Percentiles rank a stretch among this genome's conserved stretches.
Evolutionary conservation across 2,329 filamentous ascomycete species (phyloP).

Genomic region (Apiospora phragmitis): DNA sequence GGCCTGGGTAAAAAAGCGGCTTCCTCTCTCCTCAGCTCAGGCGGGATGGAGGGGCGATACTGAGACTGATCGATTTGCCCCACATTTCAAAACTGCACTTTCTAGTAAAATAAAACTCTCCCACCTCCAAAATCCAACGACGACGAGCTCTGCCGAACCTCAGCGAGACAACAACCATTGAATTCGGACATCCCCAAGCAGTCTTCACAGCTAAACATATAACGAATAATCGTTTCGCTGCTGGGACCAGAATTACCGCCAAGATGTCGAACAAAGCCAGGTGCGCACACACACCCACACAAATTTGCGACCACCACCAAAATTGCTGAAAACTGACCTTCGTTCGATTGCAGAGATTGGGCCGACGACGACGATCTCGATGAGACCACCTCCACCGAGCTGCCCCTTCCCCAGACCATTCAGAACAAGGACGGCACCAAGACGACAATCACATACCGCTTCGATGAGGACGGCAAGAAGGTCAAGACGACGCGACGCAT

Average conservation of each 20-base stretch:
- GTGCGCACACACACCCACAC: conserved; percentile 11
- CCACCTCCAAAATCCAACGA: background rate
- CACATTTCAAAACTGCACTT: conserved; percentile 9
- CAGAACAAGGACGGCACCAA: conserved; percentile 98
- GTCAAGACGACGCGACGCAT: conserved; percentile 97
- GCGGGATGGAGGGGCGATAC: conserved; percentile 6
- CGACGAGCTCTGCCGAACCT: background rate
- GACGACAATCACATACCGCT: conserved; percentile 85
- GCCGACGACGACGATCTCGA: conserved; percentile 94
- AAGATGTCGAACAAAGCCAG: conserved; percentile 18
- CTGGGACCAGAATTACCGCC: background rate
- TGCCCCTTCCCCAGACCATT: conserved; percentile 85
- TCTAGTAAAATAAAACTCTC: conserved; percentile 3
- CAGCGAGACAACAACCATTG: background rate
- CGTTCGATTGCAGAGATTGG: conserved; percentile 64
- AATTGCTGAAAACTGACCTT: conserved; percentile 6
- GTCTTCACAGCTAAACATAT: background rate
- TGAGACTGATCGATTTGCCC: conserved; percentile 3
- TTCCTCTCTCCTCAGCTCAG: background rate
- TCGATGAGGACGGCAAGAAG: conserved; percentile 92
- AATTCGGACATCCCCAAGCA: background rate
- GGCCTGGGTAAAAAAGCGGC: background rate
- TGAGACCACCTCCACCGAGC: conserved; percentile 59
- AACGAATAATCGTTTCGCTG: background rate
- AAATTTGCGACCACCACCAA: background rate